These are phyloP conservation scores for Aspergillus hancockii DNA, from an alignment of 495 filamentous ascomycete species.

Conservation along the genomic window DNA sequence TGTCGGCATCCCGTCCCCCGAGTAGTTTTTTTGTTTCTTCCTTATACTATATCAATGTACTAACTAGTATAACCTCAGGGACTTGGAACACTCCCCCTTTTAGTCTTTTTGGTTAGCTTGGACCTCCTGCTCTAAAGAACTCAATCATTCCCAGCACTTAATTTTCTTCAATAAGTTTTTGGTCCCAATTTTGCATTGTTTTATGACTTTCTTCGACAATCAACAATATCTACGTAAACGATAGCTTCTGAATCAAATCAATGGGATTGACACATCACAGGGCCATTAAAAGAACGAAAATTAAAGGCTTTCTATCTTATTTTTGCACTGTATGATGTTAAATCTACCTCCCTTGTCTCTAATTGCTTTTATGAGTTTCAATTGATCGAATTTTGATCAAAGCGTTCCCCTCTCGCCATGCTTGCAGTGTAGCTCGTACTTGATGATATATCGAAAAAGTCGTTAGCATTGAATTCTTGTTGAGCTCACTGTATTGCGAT, in stretches of 20 bases:
- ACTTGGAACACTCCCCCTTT: not conserved
- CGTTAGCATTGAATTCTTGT: no score
- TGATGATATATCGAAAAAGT: no score
- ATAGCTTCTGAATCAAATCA: not conserved
- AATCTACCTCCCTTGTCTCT: no score
- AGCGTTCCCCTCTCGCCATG: no score
- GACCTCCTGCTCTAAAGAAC: not conserved
- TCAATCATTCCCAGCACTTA: not conserved
- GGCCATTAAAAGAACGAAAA: not conserved
- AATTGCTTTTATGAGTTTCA: no score
- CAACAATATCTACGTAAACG: not conserved
- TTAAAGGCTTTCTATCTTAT: no score
- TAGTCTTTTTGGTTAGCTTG: not conserved
- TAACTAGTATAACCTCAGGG: not conserved
- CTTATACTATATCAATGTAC: not conserved
- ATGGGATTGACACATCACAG: not conserved
- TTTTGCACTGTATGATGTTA: no score
- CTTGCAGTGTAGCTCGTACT: no score
- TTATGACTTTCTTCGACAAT: not conserved
- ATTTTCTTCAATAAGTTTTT: not conserved
- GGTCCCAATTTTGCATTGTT: not conserved
- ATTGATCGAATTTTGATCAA: no score
- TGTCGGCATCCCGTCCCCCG: not conserved
- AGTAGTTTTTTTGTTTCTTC: not conserved
- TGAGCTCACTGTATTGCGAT: no score